A percentile compares a stretch with the other conserved stretches of the same genome.
Evolutionary conservation across 148 eudicot genomes (phyloP).

Genomic region (Camellia granthamiana): DNA sequence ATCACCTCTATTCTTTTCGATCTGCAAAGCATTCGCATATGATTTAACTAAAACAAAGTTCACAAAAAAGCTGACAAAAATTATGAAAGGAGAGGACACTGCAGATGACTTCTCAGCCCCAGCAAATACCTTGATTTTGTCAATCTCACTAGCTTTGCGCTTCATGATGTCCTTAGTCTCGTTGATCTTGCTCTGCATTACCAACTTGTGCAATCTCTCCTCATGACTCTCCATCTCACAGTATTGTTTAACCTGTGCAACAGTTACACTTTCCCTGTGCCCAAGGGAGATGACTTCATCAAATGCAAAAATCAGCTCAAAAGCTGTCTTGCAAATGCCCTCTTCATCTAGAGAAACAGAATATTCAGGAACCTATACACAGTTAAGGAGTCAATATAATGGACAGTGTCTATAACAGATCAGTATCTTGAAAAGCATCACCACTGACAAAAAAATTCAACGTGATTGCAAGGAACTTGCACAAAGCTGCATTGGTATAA

Average conservation of each 20-base stretch:
- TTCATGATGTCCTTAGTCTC: slow-evolving; percentile 96
- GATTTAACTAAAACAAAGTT: background rate
- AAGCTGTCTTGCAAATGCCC: slow-evolving; percentile 73
- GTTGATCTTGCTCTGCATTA: slow-evolving; percentile 79
- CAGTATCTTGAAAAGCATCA: background rate
- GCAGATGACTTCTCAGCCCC: background rate
- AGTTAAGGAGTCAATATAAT: slow-evolving; percentile 44
- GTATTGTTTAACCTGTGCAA: slow-evolving; percentile 91
- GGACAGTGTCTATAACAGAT: background rate
- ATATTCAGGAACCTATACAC: slow-evolving; percentile 78
- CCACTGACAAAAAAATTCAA: background rate
- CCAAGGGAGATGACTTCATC: slow-evolving; percentile 91
- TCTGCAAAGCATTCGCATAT: slow-evolving; percentile 32
- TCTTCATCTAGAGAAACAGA: slow-evolving; percentile 82
- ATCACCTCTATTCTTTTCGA: slow-evolving; percentile 66
- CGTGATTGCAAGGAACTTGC: background rate
- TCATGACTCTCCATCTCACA: slow-evolving; percentile 99
- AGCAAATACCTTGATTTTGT: slow-evolving; percentile 74
- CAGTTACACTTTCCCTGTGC: slow-evolving; percentile 91
- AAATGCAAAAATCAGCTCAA: slow-evolving; percentile 87
- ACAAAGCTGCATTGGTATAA: too few relatives aligned
- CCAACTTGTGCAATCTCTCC: slow-evolving; percentile 90
- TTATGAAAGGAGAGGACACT: background rate
- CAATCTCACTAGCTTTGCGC: slow-evolving; percentile 91
- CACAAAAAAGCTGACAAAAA: background rate